These are phyloP conservation scores for Guyanaporus albipodus DNA, from an alignment of 768 basidiomycete genomes.

Conservation along the genomic window DNA sequence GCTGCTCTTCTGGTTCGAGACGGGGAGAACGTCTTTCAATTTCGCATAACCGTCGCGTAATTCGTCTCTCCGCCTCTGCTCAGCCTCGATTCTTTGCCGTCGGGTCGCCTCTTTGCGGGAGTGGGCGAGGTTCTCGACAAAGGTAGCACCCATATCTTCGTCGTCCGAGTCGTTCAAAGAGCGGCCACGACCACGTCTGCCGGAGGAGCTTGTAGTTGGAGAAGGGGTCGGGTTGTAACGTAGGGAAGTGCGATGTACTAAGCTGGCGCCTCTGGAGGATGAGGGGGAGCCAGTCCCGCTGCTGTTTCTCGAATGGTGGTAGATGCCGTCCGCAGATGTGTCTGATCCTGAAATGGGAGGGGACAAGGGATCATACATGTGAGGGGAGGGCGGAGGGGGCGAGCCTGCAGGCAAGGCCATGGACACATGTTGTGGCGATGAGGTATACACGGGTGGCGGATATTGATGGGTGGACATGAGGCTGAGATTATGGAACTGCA, in stretches of 20 bases:
- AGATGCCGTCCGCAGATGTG: constrained; percentile 78
- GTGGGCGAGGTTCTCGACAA: constrained; percentile 68
- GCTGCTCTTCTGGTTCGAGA: constrained; percentile 87
- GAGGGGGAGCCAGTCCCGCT: constrained; percentile 71
- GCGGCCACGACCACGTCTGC: constrained; percentile 59
- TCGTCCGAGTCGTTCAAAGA: constrained; percentile 76
- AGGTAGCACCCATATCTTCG: constrained; percentile 65
- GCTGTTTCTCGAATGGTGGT: constrained; percentile 73
- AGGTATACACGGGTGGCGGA: constrained; percentile 55
- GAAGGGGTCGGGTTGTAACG: constrained; percentile 84
- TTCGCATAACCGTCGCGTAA: constrained; percentile 86
- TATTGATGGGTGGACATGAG: constrained; percentile 69
- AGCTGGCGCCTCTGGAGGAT: constrained; percentile 69
- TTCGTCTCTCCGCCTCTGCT: constrained; percentile 85
- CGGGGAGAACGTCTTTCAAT: constrained; percentile 81
- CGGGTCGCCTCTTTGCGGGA: constrained; percentile 82
- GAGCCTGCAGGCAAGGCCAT: constrained; percentile 60
- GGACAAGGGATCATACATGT: constrained; percentile 80
- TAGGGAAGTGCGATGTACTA: constrained; percentile 66
- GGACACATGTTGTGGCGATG: constrained; percentile 63
- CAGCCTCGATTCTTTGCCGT: constrained; percentile 83
- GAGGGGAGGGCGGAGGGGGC: constrained; percentile 72
- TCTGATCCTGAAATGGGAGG: constrained; percentile 88
- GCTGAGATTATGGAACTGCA: constrained; percentile 58
- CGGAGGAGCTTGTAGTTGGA: constrained; percentile 66